A percentile compares a stretch with the other conserved stretches of the same genome.
Conservation (phyloP, 305 asterid species). For the Fraxinus nigra region DNA sequence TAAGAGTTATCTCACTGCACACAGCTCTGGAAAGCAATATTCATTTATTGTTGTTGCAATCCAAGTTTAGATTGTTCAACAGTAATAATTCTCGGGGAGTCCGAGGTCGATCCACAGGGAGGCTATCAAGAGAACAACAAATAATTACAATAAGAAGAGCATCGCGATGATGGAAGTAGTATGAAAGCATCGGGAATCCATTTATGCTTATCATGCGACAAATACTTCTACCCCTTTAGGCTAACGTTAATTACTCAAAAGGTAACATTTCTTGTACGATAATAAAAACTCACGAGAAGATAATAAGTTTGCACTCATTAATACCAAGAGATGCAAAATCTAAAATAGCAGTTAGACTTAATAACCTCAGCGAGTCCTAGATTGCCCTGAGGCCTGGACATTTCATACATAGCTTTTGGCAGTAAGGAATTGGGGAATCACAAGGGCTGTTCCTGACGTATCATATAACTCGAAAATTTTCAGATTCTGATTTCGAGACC, state of each 20-base stretch:
- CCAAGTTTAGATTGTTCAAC: background rate
- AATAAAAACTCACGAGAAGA: background rate
- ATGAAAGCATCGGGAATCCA: background rate
- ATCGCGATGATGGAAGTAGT: background rate
- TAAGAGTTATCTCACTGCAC: background rate
- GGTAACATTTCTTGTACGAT: background rate
- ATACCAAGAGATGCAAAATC: background rate
- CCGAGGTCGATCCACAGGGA: background rate
- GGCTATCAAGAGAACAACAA: background rate
- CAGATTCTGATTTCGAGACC: background rate
- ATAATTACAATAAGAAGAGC: background rate
- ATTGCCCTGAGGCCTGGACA: background rate
- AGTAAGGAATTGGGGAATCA: background rate
- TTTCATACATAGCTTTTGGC: background rate
- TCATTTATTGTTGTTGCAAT: background rate
- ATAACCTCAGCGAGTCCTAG: background rate
- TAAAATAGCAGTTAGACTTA: background rate
- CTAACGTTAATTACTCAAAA: background rate
- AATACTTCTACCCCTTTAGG: background rate
- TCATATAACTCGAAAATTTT: background rate
- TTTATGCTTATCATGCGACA: background rate
- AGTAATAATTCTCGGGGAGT: background rate
- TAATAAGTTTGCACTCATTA: background rate
- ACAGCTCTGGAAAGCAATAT: background rate
- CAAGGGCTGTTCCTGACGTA: background rate